Conservation (phyloP, 306 rosid genomes). For the Citrullus colocynthis region DNA sequence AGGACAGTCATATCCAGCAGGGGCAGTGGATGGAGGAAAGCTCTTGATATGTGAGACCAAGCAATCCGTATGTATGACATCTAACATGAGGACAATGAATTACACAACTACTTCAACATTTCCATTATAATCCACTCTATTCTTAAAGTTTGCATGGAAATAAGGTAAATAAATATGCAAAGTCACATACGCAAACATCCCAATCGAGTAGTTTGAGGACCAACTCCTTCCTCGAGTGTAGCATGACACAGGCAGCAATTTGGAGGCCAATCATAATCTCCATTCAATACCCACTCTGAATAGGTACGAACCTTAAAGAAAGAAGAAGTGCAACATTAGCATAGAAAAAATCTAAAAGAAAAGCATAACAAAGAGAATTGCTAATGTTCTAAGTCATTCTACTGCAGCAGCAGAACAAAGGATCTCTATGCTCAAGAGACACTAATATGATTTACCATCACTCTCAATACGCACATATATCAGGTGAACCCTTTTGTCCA, state of each 20-base stretch:
- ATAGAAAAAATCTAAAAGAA: background rate
- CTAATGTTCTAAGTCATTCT: background rate
- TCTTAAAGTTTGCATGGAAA: background rate
- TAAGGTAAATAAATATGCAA: conserved; percentile 14
- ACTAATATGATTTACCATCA: background rate
- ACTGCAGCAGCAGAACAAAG: background rate
- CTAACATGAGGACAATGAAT: conserved; percentile 30
- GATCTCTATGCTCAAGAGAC: background rate
- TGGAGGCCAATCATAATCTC: conserved; percentile 95
- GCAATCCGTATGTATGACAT: conserved; percentile 86
- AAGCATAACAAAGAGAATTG: background rate
- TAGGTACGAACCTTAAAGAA: conserved; percentile 65
- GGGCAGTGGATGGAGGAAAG: conserved; percentile 89
- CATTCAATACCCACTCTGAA: conserved; percentile 98
- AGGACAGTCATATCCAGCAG: conserved; percentile 97
- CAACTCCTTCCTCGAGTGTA: conserved; percentile 51
- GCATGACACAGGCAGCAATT: conserved; percentile 78
- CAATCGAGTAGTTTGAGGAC: conserved; percentile 68
- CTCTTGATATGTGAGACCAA: conserved; percentile 82
- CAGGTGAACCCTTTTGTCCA: background rate
- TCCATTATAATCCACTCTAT: conserved; percentile 1
- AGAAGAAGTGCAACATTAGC: conserved; percentile 11
- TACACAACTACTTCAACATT: conserved; percentile 4
- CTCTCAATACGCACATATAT: background rate
- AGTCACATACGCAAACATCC: conserved; percentile 94